Evolutionary conservation across 139 green algal species (phyloP), one percentile per base, ranked within the genome.

Genomic region (Diplosphaera chodatii): DNA sequence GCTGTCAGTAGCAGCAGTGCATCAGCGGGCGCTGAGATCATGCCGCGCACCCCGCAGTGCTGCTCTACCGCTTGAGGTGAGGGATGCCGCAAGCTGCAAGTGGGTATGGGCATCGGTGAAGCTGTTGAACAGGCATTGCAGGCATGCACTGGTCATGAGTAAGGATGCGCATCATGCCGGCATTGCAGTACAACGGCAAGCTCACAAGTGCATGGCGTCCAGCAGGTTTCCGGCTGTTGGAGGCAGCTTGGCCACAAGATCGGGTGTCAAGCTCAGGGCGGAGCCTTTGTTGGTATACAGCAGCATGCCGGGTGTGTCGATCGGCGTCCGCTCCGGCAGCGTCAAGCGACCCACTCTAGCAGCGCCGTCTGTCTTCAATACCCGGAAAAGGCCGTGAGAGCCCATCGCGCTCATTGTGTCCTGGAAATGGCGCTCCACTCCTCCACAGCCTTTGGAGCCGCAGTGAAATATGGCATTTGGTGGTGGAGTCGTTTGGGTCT

Each of bases 131-230:
- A n/a, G n/a, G n/a, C n/a, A n/a, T n/a, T n/a, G n/a, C n/a, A n/a
- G n/a, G n/a, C n/a, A n/a, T n/a, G n/a, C n/a, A n/a, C n/a, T n/a
- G n/a, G n/a, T n/a, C n/a, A n/a, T n/a, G n/a, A n/a, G n/a, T n/a
- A n/a, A n/a, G n/a, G n/a, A n/a, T n/a, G n/a, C n/a, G n/a, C n/a
- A n/a, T n/a, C n/a, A n/a, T n/a, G n/a, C n/a, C n/a, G n/a, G n/a
- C n/a, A n/a, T n/a, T n/a, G n/a, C n/a, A n/a, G n/a, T n/a, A n/a
- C n/a, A n/a, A n/a, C n/a, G n/a, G n/a, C n/a, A n/a, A 30, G 67
- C 85, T 81, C 55, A 92, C 86, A 89, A 88, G 15, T 90, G 80
- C 65, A 85, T 70, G 10, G 65, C 72, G 67, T 85, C 75, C 16
- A 91, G 40, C 29, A 85, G 30, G 3, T 56, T 72, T 41, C 81